Percentiles rank a stretch among this genome's conserved stretches.
Conservation (phyloP, 2,329 filamentous ascomycete genomes). For the Metarhizium album region DNA sequence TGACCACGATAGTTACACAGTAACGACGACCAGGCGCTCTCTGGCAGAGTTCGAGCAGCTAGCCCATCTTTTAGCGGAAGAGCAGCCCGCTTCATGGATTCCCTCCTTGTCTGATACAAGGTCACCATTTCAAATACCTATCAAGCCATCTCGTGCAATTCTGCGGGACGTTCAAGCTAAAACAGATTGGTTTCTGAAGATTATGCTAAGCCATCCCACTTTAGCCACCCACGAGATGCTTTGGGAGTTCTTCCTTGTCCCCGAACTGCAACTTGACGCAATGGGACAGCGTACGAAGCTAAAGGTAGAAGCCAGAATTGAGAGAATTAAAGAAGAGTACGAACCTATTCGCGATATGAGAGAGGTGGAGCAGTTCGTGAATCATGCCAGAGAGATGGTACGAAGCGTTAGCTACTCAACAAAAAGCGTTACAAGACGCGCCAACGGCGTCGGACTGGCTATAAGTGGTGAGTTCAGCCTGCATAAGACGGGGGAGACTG, state of each 20-base stretch:
- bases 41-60: conserved; percentile 86
- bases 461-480: conserved; percentile 38
- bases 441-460: conserved; percentile 61
- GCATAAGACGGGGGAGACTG: not conserved
- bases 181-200: conserved; percentile 79
- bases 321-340: conserved; percentile 82
- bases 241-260: conserved; percentile 98
- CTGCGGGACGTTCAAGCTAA: conserved; percentile 79
- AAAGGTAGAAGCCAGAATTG: conserved; percentile 72
- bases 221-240: conserved; percentile 94
- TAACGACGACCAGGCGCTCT: conserved; percentile 86
- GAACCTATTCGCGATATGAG: conserved; percentile 72
- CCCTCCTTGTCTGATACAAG: conserved; percentile 67
- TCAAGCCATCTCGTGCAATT: conserved; percentile 77
- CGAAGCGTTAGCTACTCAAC: conserved; percentile 75
- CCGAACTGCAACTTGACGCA: conserved; percentile 81
- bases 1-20: conserved; percentile 72
- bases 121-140: conserved; percentile 86
- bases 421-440: conserved; percentile 68
- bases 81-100: conserved; percentile 93
- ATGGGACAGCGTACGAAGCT: conserved; percentile 80
- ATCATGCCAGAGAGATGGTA: conserved; percentile 83
- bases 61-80: conserved; percentile 68
- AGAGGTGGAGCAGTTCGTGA: conserved; percentile 88
- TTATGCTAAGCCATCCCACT: conserved; percentile 77